Evolutionary conservation across 2,329 filamentous ascomycete genomes (phyloP).

Genomic region (Sphaerulina vaccinii): DNA sequence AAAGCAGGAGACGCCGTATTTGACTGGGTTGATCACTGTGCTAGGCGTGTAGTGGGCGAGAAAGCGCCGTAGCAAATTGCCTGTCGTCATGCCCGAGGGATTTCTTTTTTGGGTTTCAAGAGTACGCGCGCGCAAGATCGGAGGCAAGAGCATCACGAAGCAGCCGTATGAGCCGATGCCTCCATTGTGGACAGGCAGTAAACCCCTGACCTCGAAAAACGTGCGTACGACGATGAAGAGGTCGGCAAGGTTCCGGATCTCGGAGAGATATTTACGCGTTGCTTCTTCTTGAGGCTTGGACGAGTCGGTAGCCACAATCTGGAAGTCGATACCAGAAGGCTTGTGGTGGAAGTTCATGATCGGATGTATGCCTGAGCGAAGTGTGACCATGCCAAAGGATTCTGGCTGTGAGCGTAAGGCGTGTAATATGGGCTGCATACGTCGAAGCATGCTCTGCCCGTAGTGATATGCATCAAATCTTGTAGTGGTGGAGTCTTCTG

Average conservation of each 20-base stretch:
- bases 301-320: conserved; percentile 51
- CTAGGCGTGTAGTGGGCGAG: conserved; percentile 49
- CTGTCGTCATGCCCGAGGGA: conserved; percentile 35
- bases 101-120: no score
- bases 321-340: conserved; percentile 51
- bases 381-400: neutral
- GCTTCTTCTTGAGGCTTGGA: conserved; percentile 43
- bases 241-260: conserved; percentile 50
- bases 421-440: conserved; percentile 18
- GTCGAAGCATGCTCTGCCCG: conserved; percentile 4
- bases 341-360: conserved; percentile 47
- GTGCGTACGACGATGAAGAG: conserved; percentile 53
- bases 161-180: conserved; percentile 56
- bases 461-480: neutral
- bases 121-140: conserved; percentile 36
- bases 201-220: conserved; percentile 50
- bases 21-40: neutral
- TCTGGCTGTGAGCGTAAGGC: neutral
- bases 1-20: conserved; percentile 41
- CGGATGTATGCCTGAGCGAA: conserved; percentile 39
- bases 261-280: conserved; percentile 48
- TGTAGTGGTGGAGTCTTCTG: conserved; percentile 23
- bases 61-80: conserved; percentile 48
- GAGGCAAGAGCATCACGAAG: conserved; percentile 58
- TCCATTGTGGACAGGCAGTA: conserved; percentile 50